phyloP scores from a whole-genome alignment of 192 early-diverging fungal genomes.

The Coemansia sp. region DNA sequence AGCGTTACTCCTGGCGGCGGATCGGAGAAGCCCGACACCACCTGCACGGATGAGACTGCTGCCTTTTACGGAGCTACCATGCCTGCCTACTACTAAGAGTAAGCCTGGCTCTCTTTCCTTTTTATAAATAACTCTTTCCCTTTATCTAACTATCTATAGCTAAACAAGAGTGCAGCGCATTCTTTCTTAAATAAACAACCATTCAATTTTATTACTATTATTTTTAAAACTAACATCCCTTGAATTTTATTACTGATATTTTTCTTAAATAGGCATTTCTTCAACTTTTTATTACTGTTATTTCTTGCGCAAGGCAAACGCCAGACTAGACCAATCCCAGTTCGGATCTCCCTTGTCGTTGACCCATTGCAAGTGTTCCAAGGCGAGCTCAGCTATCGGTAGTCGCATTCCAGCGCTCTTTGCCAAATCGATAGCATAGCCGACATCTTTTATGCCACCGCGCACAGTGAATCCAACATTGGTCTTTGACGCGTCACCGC shows the following conservation, averaged over 20 bases:
- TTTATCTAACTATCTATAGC: neutral
- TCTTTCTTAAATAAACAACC: slow-evolving; percentile 6
- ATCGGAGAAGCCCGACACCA: slow-evolving; percentile 29
- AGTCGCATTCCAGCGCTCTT: slow-evolving; percentile 26
- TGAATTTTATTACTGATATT: neutral
- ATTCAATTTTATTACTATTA: neutral
- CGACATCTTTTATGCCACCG: slow-evolving; percentile 46
- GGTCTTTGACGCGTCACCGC: slow-evolving; percentile 37
- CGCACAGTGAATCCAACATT: slow-evolving; percentile 42
- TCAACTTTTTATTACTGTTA: neutral
- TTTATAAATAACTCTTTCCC: neutral
- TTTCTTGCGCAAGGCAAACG: slow-evolving; percentile 39
- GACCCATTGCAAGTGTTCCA: slow-evolving; percentile 44
- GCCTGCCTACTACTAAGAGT: slow-evolving; percentile 28
- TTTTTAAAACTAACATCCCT: slow-evolving; percentile 1
- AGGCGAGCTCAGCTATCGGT: slow-evolving; percentile 36
- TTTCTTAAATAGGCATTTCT: slow-evolving; percentile 1
- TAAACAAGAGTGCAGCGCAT: slow-evolving; percentile 14
- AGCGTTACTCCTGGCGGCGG: slow-evolving; percentile 6
- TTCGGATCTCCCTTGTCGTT: slow-evolving; percentile 29
- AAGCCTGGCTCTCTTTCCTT: slow-evolving; percentile 1
- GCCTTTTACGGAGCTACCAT: slow-evolving; percentile 14
- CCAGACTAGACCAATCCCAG: slow-evolving; percentile 50
- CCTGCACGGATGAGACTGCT: slow-evolving; percentile 26
- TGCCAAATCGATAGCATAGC: slow-evolving; percentile 47